A percentile compares a stretch with the other conserved stretches of the same genome.
Evolutionary conservation across 805 yeast genomes (phyloP).

Genomic region (Dipodascus geniculatus): DNA sequence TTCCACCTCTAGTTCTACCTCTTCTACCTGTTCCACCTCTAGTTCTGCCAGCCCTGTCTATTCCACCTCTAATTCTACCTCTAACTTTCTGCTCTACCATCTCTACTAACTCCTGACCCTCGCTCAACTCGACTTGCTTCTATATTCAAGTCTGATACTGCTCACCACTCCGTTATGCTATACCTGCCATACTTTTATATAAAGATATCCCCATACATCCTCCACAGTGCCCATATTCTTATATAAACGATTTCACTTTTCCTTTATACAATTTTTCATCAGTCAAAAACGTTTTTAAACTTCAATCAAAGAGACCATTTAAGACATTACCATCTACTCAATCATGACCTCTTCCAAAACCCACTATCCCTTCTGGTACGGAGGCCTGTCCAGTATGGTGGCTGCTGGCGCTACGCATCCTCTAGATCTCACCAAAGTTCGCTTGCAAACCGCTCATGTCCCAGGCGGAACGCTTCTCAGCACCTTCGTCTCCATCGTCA

Average conservation of each 20-base stretch:
- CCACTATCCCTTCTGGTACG: constrained; percentile 28
- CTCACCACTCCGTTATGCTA: too few relatives aligned
- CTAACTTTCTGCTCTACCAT: too few relatives aligned
- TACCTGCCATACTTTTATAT: too few relatives aligned
- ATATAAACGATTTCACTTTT: neutral
- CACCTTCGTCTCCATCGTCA: constrained; percentile 49
- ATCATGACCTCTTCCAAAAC: neutral
- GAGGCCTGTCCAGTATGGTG: constrained; percentile 30
- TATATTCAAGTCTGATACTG: too few relatives aligned
- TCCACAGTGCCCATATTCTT: neutral
- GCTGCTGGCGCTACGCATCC: constrained; percentile 50
- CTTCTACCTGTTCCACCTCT: too few relatives aligned
- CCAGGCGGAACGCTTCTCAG: constrained; percentile 53
- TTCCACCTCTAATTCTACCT: too few relatives aligned
- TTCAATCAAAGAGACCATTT: neutral
- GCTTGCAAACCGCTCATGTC: constrained; percentile 61
- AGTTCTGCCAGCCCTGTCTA: too few relatives aligned
- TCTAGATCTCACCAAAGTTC: constrained; percentile 73
- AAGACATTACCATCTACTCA: neutral
- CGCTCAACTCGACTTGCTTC: too few relatives aligned
- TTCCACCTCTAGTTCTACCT: too few relatives aligned
- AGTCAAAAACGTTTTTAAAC: neutral
- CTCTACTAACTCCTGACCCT: too few relatives aligned
- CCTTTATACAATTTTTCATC: neutral
- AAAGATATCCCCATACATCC: too few relatives aligned